These are phyloP conservation scores for Stenogyne calaminthoides DNA, from an alignment of 305 asterid species.

Conservation along the genomic window DNA sequence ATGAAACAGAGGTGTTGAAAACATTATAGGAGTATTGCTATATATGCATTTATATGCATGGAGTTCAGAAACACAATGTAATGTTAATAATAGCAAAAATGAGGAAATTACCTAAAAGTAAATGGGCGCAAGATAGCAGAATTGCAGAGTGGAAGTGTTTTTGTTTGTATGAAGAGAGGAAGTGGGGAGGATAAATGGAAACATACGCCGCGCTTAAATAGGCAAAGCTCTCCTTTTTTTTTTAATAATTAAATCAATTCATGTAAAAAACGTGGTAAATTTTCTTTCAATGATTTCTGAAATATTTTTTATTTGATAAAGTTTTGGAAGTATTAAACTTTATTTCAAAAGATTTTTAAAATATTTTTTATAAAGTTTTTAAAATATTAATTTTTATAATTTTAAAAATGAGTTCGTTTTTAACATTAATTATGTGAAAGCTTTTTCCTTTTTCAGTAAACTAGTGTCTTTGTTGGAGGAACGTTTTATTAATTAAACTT, in stretches of 20 bases:
- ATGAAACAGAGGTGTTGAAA: not conserved
- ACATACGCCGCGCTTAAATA: constrained; percentile 51
- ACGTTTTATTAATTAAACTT: too few relatives aligned
- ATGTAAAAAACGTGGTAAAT: not conserved
- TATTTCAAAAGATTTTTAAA: too few relatives aligned
- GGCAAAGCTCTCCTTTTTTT: constrained; percentile 19
- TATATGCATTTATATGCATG: constrained; percentile 23
- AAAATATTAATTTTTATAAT: too few relatives aligned
- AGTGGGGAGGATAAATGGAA: constrained; percentile 54
- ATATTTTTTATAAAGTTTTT: too few relatives aligned
- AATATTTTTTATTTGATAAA: too few relatives aligned
- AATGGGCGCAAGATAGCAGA: not conserved
- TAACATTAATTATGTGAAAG: too few relatives aligned
- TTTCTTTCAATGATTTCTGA: too few relatives aligned
- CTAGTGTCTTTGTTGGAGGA: too few relatives aligned
- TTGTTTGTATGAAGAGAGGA: constrained; percentile 13
- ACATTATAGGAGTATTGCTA: not conserved
- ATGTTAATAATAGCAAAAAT: constrained; percentile 7
- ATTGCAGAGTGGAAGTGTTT: not conserved
- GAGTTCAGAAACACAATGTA: not conserved
- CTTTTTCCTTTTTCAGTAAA: too few relatives aligned
- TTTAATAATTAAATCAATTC: not conserved
- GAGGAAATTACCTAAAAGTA: constrained; percentile 29
- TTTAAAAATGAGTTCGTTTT: too few relatives aligned
- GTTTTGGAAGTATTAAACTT: too few relatives aligned